These are phyloP conservation scores for Blastobotrys parvus DNA, from an alignment of 805 yeast genomes.

Conservation along the genomic window DNA sequence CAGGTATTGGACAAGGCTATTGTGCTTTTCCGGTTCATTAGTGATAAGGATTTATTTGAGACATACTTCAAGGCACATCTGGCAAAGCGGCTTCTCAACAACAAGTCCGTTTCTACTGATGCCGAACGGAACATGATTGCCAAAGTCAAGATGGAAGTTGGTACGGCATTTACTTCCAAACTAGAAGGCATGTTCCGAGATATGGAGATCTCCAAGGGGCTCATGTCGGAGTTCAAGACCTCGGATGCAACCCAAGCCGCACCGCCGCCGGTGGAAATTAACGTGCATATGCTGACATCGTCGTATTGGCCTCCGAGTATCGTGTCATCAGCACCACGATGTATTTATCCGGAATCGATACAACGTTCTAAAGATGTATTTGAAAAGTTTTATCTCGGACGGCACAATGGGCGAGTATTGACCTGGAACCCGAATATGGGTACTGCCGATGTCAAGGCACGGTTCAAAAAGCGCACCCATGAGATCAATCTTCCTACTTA, in stretches of 20 bases:
- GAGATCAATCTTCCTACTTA: conserved; percentile 74
- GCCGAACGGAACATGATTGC: conserved; percentile 62
- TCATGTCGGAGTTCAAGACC: conserved; percentile 34
- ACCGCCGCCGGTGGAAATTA: conserved; percentile 33
- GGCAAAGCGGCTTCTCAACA: conserved; percentile 66
- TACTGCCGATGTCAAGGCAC: conserved; percentile 66
- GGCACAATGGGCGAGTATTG: conserved; percentile 51
- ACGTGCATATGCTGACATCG: conserved; percentile 48
- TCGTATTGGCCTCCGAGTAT: conserved; percentile 61
- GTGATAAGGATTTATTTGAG: conserved; percentile 82
- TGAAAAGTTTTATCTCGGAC: conserved; percentile 41
- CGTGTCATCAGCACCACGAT: conserved; percentile 21
- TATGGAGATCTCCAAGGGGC: conserved; percentile 49
- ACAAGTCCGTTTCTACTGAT: conserved; percentile 41
- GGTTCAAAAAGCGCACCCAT: conserved; percentile 60
- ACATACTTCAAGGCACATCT: conserved; percentile 76
- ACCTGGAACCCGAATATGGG: conserved; percentile 83
- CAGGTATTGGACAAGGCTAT: conserved; percentile 46
- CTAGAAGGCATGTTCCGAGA: conserved; percentile 85
- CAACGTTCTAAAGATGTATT: conserved; percentile 37
- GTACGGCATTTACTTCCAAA: conserved; percentile 68
- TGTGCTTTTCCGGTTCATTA: conserved; percentile 54
- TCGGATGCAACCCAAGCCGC: neutral
- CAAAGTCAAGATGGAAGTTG: conserved; percentile 65
- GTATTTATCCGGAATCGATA: conserved; percentile 36